These are phyloP conservation scores for Xylaria telfairii DNA, from an alignment of 495 filamentous ascomycete species.

Conservation along the genomic window DNA sequence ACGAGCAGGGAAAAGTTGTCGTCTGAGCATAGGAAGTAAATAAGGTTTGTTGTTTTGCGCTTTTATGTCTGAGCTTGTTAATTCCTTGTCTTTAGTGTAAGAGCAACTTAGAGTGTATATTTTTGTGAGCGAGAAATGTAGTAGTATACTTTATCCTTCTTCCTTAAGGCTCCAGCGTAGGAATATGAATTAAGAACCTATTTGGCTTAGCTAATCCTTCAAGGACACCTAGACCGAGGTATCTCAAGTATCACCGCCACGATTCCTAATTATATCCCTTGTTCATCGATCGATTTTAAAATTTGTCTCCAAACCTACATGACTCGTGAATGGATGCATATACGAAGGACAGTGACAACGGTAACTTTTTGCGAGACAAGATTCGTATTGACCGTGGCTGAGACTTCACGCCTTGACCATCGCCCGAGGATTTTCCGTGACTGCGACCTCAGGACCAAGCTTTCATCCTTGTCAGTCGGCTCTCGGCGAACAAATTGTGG, in stretches of 20 bases:
- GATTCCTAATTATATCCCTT: background rate
- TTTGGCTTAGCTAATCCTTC: background rate
- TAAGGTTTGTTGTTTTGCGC: background rate
- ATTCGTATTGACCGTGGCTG: constrained; percentile 9
- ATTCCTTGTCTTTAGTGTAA: background rate
- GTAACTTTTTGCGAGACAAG: background rate
- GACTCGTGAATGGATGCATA: background rate
- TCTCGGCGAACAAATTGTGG: background rate
- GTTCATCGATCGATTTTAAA: background rate
- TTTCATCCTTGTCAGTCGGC: background rate
- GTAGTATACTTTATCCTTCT: background rate
- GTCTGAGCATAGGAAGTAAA: background rate
- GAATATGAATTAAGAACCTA: background rate
- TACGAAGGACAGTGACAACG: background rate
- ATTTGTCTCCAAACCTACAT: background rate
- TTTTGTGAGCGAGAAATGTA: background rate
- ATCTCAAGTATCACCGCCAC: background rate
- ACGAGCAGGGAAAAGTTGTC: background rate
- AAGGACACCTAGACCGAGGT: background rate
- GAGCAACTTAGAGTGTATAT: background rate
- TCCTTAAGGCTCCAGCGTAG: background rate
- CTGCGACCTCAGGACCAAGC: background rate
- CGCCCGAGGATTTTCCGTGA: constrained; percentile 10
- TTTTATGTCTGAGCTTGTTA: background rate
- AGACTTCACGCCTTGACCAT: background rate